A percentile compares a stretch with the other conserved stretches of the same genome.
Conservation (phyloP, 2,329 filamentous ascomycete species). For the Leptoxyphium fumago region DNA sequence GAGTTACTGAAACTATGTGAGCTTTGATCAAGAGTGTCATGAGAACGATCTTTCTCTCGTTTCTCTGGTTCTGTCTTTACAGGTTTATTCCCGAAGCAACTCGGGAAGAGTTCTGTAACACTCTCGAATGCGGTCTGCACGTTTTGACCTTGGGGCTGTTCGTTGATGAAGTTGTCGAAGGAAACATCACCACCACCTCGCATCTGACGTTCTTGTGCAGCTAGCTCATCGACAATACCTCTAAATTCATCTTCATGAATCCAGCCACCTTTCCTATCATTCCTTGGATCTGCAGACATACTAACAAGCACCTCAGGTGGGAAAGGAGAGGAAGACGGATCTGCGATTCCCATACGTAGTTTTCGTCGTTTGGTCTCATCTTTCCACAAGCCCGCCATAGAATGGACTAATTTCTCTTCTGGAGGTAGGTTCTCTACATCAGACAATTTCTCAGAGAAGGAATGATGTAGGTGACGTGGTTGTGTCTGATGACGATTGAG, state of each 20-base stretch:
- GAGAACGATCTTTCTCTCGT: neutral
- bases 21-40: neutral
- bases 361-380: conserved; percentile 75
- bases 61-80: conserved; percentile 8
- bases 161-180: conserved; percentile 51
- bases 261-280: conserved; percentile 65
- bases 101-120: conserved; percentile 72
- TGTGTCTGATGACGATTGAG: conserved; percentile 63
- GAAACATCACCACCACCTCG: conserved; percentile 28
- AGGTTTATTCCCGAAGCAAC: conserved; percentile 32
- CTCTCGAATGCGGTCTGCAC: conserved; percentile 72
- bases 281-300: conserved; percentile 71
- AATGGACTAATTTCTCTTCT: conserved; percentile 74
- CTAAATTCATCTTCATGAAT: conserved; percentile 80
- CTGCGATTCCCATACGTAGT: conserved; percentile 48
- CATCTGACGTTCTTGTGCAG: conserved; percentile 46
- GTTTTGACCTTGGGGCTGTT: conserved; percentile 26
- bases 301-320: conserved; percentile 67
- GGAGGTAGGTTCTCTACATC: conserved; percentile 37
- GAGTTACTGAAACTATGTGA: neutral
- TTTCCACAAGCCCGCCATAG: conserved; percentile 86
- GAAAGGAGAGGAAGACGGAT: conserved; percentile 60
- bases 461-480: conserved; percentile 68
- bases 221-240: conserved; percentile 47
- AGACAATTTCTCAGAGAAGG: conserved; percentile 60